Evolutionary conservation across 352 stramenopile genomes (phyloP).

Genomic region (Pythium rishiriense): DNA sequence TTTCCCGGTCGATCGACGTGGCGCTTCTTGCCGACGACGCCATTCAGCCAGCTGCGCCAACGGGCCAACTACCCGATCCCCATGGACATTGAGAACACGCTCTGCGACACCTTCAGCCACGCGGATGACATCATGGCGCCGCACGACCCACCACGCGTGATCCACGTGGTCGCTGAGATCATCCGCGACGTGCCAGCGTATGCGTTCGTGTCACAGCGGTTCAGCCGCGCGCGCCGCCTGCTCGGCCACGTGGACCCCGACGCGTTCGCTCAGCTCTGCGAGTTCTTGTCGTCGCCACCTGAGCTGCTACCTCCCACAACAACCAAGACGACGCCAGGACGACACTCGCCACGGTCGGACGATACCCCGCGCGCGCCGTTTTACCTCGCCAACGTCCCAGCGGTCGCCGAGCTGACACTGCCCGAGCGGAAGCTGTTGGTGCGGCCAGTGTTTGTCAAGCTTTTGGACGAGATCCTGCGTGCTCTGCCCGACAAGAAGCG

Average conservation of each 20-base stretch:
- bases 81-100: not conserved
- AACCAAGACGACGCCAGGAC: not conserved
- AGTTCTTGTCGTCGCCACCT: not conserved
- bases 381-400: not conserved
- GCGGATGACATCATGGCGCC: not conserved
- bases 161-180: not conserved
- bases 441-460: not conserved
- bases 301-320: not conserved
- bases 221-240: not conserved
- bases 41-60: not conserved
- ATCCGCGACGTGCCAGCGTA: not conserved
- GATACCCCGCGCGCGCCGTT: not conserved
- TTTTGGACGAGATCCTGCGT: not conserved
- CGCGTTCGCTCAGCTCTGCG: not conserved
- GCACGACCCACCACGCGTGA: not conserved
- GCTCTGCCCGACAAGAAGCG: not conserved
- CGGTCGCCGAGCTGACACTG: not conserved
- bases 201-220: not conserved
- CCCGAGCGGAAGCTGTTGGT: not conserved
- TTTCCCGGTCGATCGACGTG: not conserved
- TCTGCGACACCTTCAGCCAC: not conserved
- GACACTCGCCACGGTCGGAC: not conserved
- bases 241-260: not conserved
- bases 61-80: not conserved
- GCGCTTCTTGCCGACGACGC: not conserved